Percentiles rank a stretch among this genome's conserved stretches.
These are phyloP conservation scores for Catunica adiposa DNA, from an alignment of 2,329 filamentous ascomycete species.

Conservation along the genomic window DNA sequence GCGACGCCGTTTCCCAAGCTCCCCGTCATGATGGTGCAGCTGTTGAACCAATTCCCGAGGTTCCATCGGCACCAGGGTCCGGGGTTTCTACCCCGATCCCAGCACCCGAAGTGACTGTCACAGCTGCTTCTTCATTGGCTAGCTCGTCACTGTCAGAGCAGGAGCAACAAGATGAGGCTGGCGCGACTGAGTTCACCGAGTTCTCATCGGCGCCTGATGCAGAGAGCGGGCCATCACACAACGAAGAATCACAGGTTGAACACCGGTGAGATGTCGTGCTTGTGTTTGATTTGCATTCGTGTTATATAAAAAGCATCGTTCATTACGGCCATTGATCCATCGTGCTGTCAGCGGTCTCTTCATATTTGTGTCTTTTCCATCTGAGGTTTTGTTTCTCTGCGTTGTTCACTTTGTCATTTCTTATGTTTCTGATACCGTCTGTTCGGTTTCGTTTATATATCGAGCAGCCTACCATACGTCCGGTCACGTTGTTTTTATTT, in stretches of 20 bases:
- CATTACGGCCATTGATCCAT: not conserved
- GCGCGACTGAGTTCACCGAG: slow-evolving; percentile 10
- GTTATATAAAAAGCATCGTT: slow-evolving; percentile 1
- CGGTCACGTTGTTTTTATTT: not conserved
- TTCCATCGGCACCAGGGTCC: not conserved
- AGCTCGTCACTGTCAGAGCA: not conserved
- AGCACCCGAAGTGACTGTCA: not conserved
- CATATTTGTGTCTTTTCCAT: not conserved
- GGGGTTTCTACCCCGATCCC: not conserved
- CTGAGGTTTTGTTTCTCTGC: not conserved
- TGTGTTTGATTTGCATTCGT: slow-evolving; percentile 1
- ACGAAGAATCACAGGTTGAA: not conserved
- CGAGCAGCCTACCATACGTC: not conserved
- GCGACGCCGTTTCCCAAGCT: slow-evolving; percentile 49
- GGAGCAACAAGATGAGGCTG: not conserved
- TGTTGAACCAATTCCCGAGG: slow-evolving; percentile 8
- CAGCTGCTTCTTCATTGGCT: not conserved
- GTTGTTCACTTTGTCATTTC: not conserved
- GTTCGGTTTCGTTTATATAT: not conserved
- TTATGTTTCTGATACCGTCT: not conserved
- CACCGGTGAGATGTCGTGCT: not conserved
- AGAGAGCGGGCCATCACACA: not conserved
- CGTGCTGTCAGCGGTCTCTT: not conserved
- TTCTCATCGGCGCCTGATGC: slow-evolving; percentile 7
- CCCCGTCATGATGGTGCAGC: slow-evolving; percentile 4